phyloP scores from a whole-genome alignment of 202 grass and related monocot genomes.

The Zizania palustris region DNA sequence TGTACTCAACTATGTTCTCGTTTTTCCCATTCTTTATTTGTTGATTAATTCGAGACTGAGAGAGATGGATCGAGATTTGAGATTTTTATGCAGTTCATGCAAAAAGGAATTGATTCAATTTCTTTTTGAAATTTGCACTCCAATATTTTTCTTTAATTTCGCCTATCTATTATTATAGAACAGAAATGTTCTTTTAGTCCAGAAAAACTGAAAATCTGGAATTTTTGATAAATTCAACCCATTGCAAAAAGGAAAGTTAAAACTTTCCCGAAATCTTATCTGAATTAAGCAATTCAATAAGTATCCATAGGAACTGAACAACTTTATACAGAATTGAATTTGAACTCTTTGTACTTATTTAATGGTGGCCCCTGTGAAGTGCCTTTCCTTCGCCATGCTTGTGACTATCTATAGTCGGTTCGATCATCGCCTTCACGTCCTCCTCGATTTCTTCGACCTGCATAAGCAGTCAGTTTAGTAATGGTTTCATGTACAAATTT shows the following conservation, averaged over 20 bases:
- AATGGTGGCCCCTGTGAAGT: background rate
- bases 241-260: too few relatives aligned
- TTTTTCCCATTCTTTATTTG: conserved; percentile 36
- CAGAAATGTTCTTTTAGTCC: background rate
- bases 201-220: too few relatives aligned
- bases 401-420: conserved; percentile 21
- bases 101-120: background rate
- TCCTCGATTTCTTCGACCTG: conserved; percentile 59
- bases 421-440: conserved; percentile 42
- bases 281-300: background rate
- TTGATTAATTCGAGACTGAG: conserved; percentile 14
- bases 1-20: conserved; percentile 22
- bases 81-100: conserved; percentile 32
- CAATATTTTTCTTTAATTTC: background rate
- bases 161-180: background rate
- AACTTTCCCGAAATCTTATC: background rate
- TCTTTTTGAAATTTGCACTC: background rate
- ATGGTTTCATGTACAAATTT: too few relatives aligned
- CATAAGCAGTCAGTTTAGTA: background rate
- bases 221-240: too few relatives aligned
- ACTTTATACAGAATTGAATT: background rate
- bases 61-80: background rate
- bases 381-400: background rate
- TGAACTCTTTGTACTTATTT: background rate
- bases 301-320: background rate